Base-by-base conservation (phyloP, 768 basidiomycete species). In the Tulasnella calospora region DNA sequence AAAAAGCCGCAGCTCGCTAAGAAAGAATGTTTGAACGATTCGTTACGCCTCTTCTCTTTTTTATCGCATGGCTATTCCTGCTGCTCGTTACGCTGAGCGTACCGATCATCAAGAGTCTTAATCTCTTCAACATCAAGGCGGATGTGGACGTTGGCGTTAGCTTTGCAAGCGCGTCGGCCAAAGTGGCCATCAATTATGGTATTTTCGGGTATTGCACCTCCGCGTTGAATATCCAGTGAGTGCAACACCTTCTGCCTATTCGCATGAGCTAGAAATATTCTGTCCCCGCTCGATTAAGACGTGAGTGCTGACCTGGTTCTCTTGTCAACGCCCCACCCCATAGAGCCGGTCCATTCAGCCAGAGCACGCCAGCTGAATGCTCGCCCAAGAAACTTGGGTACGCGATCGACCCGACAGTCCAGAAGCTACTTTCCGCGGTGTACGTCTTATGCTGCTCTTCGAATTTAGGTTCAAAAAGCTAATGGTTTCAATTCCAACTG, bases 171-270 rank as follows among this genome's bases (percentile, higher is more conserved):
- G 73, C 79, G 87, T 67, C 77, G 81, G 78, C 82, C 85, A 73
- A 84, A 83, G 67, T 86, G 84, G 57, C 82, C 71, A 88, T 87
- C 79, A 84, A 84, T 57, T 88, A 91, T 82, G 90, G 91, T 77
- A 87, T 90, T 74, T 92, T 89, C 86, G 91, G 91, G 41, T 90
- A 89, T 81, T 92, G 90, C 83, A 84, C 87, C 51, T 87, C 87
- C 40, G 85, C 84, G 23, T 81, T 88, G 76, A 83, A 88, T 46
- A 83, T 87, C 81, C 84, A 86, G 88, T 89, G 82, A 82, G 85
- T 82, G 13, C 67, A 41, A 19, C 35, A 46, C 27, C 51, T 46
- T 10, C 51, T 78, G 21, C 30, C 69, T 30, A 30, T 55, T 55
- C 8, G 51, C n/a, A 21, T 55, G 51, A 55, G 51, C n/a, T n/a